A percentile compares a stretch with the other conserved stretches of the same genome.
phyloP scores from a whole-genome alignment of 164 flowering plant species.

The Tetrastigma voinierianum region DNA sequence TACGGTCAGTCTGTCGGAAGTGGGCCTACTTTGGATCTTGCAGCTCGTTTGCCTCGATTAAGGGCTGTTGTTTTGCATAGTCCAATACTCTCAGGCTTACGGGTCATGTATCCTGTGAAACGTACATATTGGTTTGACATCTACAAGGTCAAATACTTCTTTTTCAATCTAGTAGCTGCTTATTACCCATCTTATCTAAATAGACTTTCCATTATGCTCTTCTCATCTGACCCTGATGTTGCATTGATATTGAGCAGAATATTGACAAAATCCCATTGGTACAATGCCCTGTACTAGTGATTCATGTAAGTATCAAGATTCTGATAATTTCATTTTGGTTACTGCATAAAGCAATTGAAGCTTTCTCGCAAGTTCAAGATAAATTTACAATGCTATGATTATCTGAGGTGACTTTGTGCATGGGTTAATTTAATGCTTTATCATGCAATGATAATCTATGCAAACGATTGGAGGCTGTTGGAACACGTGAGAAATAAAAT shows the following conservation, averaged over 20 bases:
- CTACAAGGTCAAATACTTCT: constrained; percentile 49
- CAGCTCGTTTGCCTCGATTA: constrained; percentile 57
- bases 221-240: constrained; percentile 8
- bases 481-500: too few species aligned
- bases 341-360: neutral
- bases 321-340: neutral
- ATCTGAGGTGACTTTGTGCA: too few species aligned
- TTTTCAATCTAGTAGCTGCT: neutral
- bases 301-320: constrained; percentile 52
- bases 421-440: too few species aligned
- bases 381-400: too few species aligned
- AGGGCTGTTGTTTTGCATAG: constrained; percentile 67
- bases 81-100: constrained; percentile 62
- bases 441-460: too few species aligned
- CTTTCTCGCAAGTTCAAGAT: too few species aligned
- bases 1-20: constrained; percentile 82
- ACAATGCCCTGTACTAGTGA: constrained; percentile 61
- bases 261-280: constrained; percentile 64
- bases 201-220: neutral
- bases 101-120: constrained; percentile 78
- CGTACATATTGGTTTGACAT: constrained; percentile 78
- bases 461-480: too few species aligned
- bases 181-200: neutral
- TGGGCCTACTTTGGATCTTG: constrained; percentile 72
- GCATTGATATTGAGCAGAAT: constrained; percentile 40